These are phyloP conservation scores for Phylloporus sp. DNA, from an alignment of 768 basidiomycete genomes.

Conservation along the genomic window DNA sequence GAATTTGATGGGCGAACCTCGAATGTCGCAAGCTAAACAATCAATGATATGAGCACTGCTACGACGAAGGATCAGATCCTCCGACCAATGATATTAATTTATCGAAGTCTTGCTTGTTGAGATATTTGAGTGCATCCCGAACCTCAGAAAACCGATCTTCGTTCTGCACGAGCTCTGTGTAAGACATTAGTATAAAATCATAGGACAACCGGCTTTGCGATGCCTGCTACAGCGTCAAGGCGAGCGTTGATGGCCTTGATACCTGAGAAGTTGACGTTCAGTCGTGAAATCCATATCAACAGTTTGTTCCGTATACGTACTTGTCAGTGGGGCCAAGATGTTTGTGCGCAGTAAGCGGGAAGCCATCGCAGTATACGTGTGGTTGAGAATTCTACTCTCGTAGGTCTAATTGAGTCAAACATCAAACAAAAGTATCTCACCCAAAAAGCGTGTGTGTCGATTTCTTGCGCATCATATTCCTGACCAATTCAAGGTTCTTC, in stretches of 20 bases:
- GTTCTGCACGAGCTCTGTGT: conserved; percentile 65
- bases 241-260: conserved; percentile 68
- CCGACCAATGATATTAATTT: conserved; percentile 72
- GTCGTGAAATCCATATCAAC: background rate
- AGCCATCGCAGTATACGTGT: conserved; percentile 90
- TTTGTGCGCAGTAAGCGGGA: conserved; percentile 73
- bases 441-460: conserved; percentile 76
- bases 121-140: conserved; percentile 60
- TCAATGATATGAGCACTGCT: background rate
- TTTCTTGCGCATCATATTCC: conserved; percentile 64
- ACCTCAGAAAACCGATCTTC: conserved; percentile 73
- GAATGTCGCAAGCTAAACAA: conserved; percentile 57
- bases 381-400: conserved; percentile 57
- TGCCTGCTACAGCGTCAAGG: conserved; percentile 84
- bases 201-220: background rate
- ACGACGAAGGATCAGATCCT: background rate
- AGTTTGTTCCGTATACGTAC: conserved; percentile 44
- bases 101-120: conserved; percentile 86
- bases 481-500: conserved; percentile 84
- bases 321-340: conserved; percentile 77
- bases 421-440: conserved; percentile 34
- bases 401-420: background rate
- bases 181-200: conserved; percentile 2
- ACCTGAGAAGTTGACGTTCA: conserved; percentile 3
- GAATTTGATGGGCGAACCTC: conserved; percentile 52